These are phyloP conservation scores for Peterozyma xylosa DNA, from an alignment of 805 yeast species.

Conservation along the genomic window DNA sequence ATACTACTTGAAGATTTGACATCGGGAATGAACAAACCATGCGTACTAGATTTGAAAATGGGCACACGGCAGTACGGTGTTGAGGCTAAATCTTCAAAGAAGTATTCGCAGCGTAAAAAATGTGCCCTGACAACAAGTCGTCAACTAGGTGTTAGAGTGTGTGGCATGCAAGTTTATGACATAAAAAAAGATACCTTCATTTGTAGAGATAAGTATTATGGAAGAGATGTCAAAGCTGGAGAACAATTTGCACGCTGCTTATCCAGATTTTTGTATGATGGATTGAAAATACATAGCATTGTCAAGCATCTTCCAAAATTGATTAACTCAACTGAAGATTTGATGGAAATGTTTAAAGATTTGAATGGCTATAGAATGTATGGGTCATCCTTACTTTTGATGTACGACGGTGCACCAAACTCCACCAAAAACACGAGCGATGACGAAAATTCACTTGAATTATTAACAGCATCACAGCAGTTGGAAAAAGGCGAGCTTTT, in stretches of 20 bases:
- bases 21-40: slow-evolving; percentile 71
- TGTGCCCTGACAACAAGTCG: slow-evolving; percentile 79
- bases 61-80: slow-evolving; percentile 98
- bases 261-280: slow-evolving; percentile 76
- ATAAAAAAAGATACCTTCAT: slow-evolving; percentile 35
- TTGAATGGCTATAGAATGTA: slow-evolving; percentile 79
- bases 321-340: slow-evolving; percentile 49
- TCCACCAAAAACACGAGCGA: slow-evolving; percentile 7
- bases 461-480: not conserved
- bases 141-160: slow-evolving; percentile 79
- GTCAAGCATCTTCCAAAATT: slow-evolving; percentile 60
- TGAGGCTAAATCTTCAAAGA: slow-evolving; percentile 72
- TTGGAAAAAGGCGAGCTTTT: slow-evolving; percentile 15
- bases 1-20: slow-evolving; percentile 88
- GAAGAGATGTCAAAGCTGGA: slow-evolving; percentile 68
- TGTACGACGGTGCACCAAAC: slow-evolving; percentile 58
- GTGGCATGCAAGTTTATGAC: slow-evolving; percentile 91
- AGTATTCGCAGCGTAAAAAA: slow-evolving; percentile 70
- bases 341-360: slow-evolving; percentile 44
- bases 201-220: slow-evolving; percentile 86
- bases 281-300: slow-evolving; percentile 49
- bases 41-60: slow-evolving; percentile 93
- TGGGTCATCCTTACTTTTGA: slow-evolving; percentile 81
- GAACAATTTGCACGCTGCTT: slow-evolving; percentile 70
- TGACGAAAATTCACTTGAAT: not conserved